Base-by-base conservation (phyloP, 129 eudicot genomes). In the Flaveria robusta region DNA sequence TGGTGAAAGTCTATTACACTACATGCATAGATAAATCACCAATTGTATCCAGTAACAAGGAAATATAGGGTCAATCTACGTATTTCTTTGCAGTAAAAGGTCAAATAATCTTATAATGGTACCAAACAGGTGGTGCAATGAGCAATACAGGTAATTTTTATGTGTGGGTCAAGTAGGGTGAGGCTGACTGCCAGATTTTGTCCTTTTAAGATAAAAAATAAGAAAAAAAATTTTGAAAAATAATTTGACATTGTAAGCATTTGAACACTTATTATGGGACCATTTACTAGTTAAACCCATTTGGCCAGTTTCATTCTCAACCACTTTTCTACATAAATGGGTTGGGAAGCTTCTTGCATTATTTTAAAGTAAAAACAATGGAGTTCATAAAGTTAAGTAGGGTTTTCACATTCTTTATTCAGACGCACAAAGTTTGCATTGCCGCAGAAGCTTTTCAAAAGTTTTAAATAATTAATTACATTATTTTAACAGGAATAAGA, bases 341-440 rank as follows among this genome's bases (percentile, higher is more conserved):
- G 18, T 14, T 60, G 27, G 18, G 43, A 63, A 63, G 66, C 39
- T 60, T 60, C 66, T 60, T 60, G 66, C 66, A 24, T 60, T 24
- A 24, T 26, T 59, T 60, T 24, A 1, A 26, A 4, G 7, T 8
- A 60, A 24, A 60, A 60, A 9, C n/a, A 12, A 27, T 60, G 10
- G 37, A 60, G 18, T 60, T 60, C 10, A 60, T 5, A 34, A 34
- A 34, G 59, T 52, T 52, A 16, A n/a, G 24, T 23, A 59, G 66
- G 66, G 26, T 8, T 54, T 54, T 22, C 37, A 59, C 34, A 24
- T 3, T 63, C 26, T 55, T 58, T 58, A 58, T 20, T 12, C 7
- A 34, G 8, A 34, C 1, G 3, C 39, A 34, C 39, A 34, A 34
- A 34, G 39, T 34, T 34, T 34, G 41, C 39, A 24, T 34, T 34